phyloP scores from a whole-genome alignment of 78 protist species.

The Monosiga brevicollis region DNA sequence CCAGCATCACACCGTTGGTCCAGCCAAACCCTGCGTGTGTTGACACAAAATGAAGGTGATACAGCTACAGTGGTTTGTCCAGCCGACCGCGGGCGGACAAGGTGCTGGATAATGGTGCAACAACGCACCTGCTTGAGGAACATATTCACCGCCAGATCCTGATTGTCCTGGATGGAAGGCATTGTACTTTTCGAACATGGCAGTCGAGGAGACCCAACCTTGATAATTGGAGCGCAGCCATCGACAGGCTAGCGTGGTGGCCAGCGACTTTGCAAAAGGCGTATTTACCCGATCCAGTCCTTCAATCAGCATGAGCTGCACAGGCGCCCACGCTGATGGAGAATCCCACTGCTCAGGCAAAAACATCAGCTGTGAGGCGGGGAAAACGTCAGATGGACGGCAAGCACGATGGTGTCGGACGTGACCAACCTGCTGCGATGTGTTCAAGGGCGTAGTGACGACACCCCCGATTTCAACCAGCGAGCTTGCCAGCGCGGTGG shows the following conservation, averaged over 20 bases:
- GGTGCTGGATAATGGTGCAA: too few species aligned
- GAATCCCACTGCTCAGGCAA: conserved; percentile 56
- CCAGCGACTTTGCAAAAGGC: too few species aligned
- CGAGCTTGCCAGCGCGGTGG: too few species aligned
- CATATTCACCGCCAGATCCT: too few species aligned
- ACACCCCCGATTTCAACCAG: too few species aligned
- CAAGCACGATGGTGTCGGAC: background rate
- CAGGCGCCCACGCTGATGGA: conserved; percentile 54
- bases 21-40: too few species aligned
- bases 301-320: conserved; percentile 32
- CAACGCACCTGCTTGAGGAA: too few species aligned
- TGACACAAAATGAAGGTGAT: too few species aligned
- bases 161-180: too few species aligned
- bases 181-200: conserved; percentile 16
- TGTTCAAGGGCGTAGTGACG: background rate
- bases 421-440: background rate
- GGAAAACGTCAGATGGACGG: background rate
- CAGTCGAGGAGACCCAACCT: background rate
- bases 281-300: background rate
- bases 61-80: too few species aligned
- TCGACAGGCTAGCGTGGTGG: background rate
- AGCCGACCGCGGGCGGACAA: too few species aligned
- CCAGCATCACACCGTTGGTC: too few species aligned
- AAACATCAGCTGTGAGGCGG: background rate
- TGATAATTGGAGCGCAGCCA: background rate